Evolutionary conservation across 306 rosid species (phyloP), one percentile per base, ranked within the genome.

Genomic region (Senna siamea): DNA sequence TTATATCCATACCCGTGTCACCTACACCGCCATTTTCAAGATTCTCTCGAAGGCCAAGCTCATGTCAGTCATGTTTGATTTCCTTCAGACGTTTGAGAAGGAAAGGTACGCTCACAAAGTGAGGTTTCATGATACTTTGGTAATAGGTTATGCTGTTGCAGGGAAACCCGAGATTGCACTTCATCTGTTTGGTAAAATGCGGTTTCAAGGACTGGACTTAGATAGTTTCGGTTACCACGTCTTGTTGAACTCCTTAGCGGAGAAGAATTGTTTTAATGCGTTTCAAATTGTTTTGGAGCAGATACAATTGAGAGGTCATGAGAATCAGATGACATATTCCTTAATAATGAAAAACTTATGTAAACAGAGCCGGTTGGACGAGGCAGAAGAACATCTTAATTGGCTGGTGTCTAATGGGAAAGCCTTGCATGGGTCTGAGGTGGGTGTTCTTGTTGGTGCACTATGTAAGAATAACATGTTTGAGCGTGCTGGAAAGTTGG

Each of bases 81-180:
- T 86, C 75, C 91, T 91, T 37, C 50, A 70, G 0, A 10, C n/a
- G 70, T 84, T 69, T 52, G 9, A 47, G 41, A 77, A 35, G 47
- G 80, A 75, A 0, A n/a, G 30, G 13, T 5, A 9, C 22, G 2
- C 23, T 2, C 82, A 76, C 48, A 32, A 8, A 9, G 85, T 58
- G 22, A 65, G 91, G 0, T 93, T 91, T 67, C 18, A 84, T 22
- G 87, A 85, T 19, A 91, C 83, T 3, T 72, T 93, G 73, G 92
- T 93, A 19, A 23, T 93, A 38, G 98, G 98, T 0, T 93, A 93
- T 12, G 88, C 96, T 0, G 84, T 91, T 18, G 96, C 92, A 0
- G 91, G 97, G 0, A 89, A 84, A 44, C 96, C 93, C 1, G 85
- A 87, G 0, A 9, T 67, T 47, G 97, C 98, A 10, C 93, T 93